These are phyloP conservation scores for Penicillium griseofulvum DNA, from an alignment of 2,329 filamentous ascomycete species.

Conservation along the genomic window DNA sequence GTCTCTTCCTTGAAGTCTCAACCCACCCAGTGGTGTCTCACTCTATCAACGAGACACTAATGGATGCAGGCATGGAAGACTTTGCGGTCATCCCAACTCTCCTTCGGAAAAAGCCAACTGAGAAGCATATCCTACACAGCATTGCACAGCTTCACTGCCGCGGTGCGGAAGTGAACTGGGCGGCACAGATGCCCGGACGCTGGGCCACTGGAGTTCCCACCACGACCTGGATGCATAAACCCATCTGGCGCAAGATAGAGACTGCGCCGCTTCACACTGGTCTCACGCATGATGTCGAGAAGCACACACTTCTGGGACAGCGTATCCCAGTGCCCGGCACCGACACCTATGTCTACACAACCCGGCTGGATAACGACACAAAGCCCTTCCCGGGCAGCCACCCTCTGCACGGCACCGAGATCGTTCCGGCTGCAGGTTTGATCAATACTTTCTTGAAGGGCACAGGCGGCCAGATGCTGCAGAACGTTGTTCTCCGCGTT, in stretches of 20 bases:
- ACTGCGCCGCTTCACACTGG: constrained; percentile 7
- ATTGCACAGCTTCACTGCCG: constrained; percentile 31
- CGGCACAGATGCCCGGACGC: constrained; percentile 16
- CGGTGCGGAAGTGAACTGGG: constrained; percentile 33
- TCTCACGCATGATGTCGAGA: constrained; percentile 32
- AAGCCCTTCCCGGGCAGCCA: constrained; percentile 46
- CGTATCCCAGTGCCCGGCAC: constrained; percentile 29
- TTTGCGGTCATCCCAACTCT: constrained; percentile 34
- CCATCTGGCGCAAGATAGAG: constrained; percentile 5
- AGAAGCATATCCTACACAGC: constrained; percentile 27
- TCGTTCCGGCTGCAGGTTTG: constrained; percentile 44
- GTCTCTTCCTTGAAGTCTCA: constrained; percentile 45
- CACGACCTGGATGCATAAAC: constrained; percentile 23
- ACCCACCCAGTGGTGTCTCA: constrained; percentile 44
- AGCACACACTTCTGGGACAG: constrained; percentile 38
- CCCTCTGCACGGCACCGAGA: constrained; percentile 44
- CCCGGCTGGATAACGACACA: constrained; percentile 35
- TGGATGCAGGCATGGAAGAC: constrained; percentile 32
- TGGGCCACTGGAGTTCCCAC: constrained; percentile 29
- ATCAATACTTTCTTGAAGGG: constrained; percentile 44
- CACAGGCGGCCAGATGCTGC: constrained; percentile 28
- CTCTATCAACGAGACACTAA: constrained; percentile 43
- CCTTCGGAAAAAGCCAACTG: constrained; percentile 25
- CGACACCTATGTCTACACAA: constrained; percentile 34
- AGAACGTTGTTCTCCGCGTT: constrained; percentile 32